Base-by-base conservation (phyloP, 2,329 filamentous ascomycete genomes). In the Lecanosticta acicola region DNA sequence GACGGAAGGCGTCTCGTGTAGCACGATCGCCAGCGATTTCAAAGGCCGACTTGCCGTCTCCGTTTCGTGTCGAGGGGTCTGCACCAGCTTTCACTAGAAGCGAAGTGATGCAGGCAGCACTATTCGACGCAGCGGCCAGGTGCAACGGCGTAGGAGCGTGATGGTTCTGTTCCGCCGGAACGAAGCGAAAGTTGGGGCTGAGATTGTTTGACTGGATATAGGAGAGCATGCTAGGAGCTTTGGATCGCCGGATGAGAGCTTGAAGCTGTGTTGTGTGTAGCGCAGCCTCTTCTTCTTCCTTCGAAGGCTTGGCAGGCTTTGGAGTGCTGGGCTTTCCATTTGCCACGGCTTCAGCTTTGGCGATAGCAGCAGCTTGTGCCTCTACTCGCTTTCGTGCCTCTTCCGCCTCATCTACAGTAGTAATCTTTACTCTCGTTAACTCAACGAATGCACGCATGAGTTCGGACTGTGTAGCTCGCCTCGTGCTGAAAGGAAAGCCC, bases 371-470 rank as follows among this genome's bases (percentile, higher is more conserved):
- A 71, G 76, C 26, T 32, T 48, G 57, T 13, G 66, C 64, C 49
- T 75, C 73, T 45, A 70, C 68, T 9, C 71, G 71, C 24, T 78
- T 69, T 43, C 43, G 54, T 35, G 70, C 69, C 4, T 83, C 66
- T 10, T 81, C 76, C 2, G 73, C 76, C 53, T 88, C 84, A 47
- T 87, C 78, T 20, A 97, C 78, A 51, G 86, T 84, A 39, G 80
- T 81, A 38, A 95, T 77, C 67, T 98, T 96, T 13, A 96, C 77
- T 13, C 93, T 77, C 0, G 93, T 98, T 24, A 98, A 76, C 69
- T 98, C 93, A 51, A 94, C 85, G 59, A 96, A 98, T 1, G 85
- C 85, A 32, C 91, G 81, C 85, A 97, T 93, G 0, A 98, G 80
- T 66, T 98, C 93, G 39, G 85, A 87, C 61, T 97, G 90, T 0